Conservation (phyloP, 768 basidiomycete species). For the Sporobolomyces pararoseus region DNA sequence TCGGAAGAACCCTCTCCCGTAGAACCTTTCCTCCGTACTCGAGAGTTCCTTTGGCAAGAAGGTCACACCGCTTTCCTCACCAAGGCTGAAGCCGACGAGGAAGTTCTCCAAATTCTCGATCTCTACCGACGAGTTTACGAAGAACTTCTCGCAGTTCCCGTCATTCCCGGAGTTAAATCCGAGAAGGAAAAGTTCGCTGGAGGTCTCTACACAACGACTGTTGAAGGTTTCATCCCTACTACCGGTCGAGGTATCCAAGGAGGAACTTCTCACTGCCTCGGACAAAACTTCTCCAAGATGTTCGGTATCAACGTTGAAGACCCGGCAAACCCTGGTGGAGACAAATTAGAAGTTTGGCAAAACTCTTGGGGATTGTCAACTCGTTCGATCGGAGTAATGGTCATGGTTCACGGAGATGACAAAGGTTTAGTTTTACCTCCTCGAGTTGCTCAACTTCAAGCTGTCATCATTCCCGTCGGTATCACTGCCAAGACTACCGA, state of each 20-base stretch:
- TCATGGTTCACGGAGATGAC: constrained; percentile 98
- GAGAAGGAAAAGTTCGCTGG: constrained; percentile 99
- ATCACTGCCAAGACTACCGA: constrained; percentile 73
- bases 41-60: constrained; percentile 99
- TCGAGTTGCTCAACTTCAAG: constrained; percentile 87
- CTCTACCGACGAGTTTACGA: constrained; percentile 93
- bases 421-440: constrained; percentile 97
- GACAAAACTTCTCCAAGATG: constrained; percentile 98
- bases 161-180: constrained; percentile 93
- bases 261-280: constrained; percentile 95
- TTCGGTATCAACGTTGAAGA: constrained; percentile 97
- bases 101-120: constrained; percentile 90
- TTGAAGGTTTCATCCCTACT: constrained; percentile 96
- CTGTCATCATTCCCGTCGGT: constrained; percentile 85
- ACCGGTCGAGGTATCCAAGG: constrained; percentile 96
- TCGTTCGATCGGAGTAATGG: constrained; percentile 96
- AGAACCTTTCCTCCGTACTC: constrained; percentile 98
- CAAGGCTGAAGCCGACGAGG: constrained; percentile 80
- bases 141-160: constrained; percentile 93
- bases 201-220: constrained; percentile 93
- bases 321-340: constrained; percentile 59
- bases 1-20: constrained; percentile 7
- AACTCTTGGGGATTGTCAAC: constrained; percentile 98
- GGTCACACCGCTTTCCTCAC: constrained; percentile 93
- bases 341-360: constrained; percentile 85